Percentiles rank a stretch among this genome's conserved stretches.
Evolutionary conservation across 1,284 basidiomycete genomes (phyloP).

Genomic region (Prillingera fragicola): DNA sequence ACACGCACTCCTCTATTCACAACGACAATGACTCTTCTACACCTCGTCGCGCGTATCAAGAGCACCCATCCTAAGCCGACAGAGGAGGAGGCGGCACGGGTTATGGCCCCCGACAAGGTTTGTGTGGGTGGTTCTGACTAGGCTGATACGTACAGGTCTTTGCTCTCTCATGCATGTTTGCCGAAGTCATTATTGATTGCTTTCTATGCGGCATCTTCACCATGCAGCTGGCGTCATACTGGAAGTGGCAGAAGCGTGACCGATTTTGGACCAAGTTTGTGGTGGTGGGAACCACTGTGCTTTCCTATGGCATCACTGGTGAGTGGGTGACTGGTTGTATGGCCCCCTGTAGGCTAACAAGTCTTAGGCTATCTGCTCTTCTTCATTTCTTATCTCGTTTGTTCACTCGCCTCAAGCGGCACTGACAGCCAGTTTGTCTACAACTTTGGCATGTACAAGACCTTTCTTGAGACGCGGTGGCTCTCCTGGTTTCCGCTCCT

Average conservation of each 20-base stretch:
- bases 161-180: not conserved
- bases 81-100: too few relatives aligned
- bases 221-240: conserved; percentile 21
- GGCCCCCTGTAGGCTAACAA: not conserved
- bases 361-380: conserved; percentile 14
- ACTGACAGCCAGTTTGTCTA: conserved; percentile 14
- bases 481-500: conserved; percentile 22
- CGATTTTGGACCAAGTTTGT: conserved; percentile 22
- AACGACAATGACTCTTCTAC: too few relatives aligned
- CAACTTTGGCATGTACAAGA: conserved; percentile 18
- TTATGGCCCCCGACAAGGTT: too few relatives aligned
- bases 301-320: conserved; percentile 1
- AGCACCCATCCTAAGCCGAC: too few relatives aligned
- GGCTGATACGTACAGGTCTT: too few relatives aligned
- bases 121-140: too few relatives aligned
- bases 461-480: conserved; percentile 15
- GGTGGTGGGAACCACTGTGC: conserved; percentile 12
- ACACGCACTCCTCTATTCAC: too few relatives aligned
- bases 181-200: not conserved
- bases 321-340: too few relatives aligned
- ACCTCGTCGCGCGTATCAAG: too few relatives aligned
- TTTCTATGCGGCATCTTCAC: conserved; percentile 17
- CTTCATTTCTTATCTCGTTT: conserved; percentile 18
- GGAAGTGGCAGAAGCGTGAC: conserved; percentile 19
- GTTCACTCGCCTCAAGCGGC: not conserved